Evolutionary conservation across 164 flowering plant species (phyloP).

Genomic region (Kingdonia uniflora): DNA sequence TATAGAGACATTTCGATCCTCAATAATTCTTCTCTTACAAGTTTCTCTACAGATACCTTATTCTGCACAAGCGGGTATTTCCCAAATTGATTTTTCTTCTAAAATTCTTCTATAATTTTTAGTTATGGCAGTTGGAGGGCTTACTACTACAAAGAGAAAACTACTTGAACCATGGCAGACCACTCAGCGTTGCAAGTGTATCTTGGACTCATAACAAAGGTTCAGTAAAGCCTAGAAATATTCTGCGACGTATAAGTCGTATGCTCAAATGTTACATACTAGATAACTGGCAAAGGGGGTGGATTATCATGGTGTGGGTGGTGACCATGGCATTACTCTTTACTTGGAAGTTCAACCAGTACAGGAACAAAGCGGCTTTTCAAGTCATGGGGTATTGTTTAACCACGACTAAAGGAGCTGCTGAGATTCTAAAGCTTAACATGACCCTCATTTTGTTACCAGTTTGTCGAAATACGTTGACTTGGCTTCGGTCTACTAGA

Average conservation of each 20-base stretch:
- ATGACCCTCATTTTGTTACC: slow-evolving; percentile 70
- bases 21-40: too few relatives aligned
- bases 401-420: slow-evolving; percentile 57
- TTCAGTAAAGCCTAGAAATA: not conserved
- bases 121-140: slow-evolving; percentile 45
- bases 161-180: slow-evolving; percentile 23
- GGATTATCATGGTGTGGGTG: slow-evolving; percentile 59
- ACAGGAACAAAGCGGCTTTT: slow-evolving; percentile 42
- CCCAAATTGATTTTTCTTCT: too few relatives aligned
- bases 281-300: slow-evolving; percentile 65
- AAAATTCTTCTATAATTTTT: not conserved
- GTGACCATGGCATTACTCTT: slow-evolving; percentile 43
- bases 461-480: slow-evolving; percentile 63
- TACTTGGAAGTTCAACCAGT: slow-evolving; percentile 62
- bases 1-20: too few relatives aligned
- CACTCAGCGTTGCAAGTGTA: slow-evolving; percentile 43
- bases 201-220: not conserved
- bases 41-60: too few relatives aligned
- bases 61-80: too few relatives aligned
- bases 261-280: slow-evolving; percentile 28
- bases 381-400: slow-evolving; percentile 64
- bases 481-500: slow-evolving; percentile 58
- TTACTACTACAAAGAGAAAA: slow-evolving; percentile 48
- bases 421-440: slow-evolving; percentile 68
- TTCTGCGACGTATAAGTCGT: not conserved